These are phyloP conservation scores for Evernia prunastri DNA, from an alignment of 495 filamentous ascomycete species.

Conservation along the genomic window DNA sequence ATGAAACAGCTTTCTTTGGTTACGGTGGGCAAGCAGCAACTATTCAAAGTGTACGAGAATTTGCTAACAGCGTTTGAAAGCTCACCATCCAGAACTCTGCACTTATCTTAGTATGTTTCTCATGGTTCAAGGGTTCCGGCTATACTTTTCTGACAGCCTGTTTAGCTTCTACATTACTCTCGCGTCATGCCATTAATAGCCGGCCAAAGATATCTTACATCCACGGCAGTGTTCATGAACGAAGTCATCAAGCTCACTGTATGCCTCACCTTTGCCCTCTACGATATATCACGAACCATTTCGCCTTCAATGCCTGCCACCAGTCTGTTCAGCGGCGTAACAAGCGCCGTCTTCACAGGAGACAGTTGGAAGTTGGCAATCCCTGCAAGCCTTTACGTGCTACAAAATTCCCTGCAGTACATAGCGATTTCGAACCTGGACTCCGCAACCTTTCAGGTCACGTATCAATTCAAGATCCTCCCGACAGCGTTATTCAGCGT, in stretches of 20 bases:
- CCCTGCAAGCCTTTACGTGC: slow-evolving; percentile 78
- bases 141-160: slow-evolving; percentile 16
- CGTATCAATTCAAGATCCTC: slow-evolving; percentile 89
- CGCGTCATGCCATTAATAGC: slow-evolving; percentile 77
- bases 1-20: slow-evolving; percentile 75
- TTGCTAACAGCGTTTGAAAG: slow-evolving; percentile 40
- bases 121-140: background rate
- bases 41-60: background rate
- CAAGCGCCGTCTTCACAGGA: slow-evolving; percentile 72
- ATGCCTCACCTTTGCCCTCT: slow-evolving; percentile 76
- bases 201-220: slow-evolving; percentile 83
- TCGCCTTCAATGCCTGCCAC: slow-evolving; percentile 71
- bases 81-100: slow-evolving; percentile 75
- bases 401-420: slow-evolving; percentile 90
- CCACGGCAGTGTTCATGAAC: slow-evolving; percentile 89
- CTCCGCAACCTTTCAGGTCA: slow-evolving; percentile 84
- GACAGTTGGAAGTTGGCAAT: slow-evolving; percentile 96
- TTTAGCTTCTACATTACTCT: slow-evolving; percentile 84
- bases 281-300: slow-evolving; percentile 71
- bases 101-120: slow-evolving; percentile 57
- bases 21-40: slow-evolving; percentile 49
- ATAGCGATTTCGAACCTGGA: slow-evolving; percentile 86
- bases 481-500: slow-evolving; percentile 87
- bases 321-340: slow-evolving; percentile 72
- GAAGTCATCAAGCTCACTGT: slow-evolving; percentile 87